Base-by-base conservation (phyloP, 768 basidiomycete species). In the Amyloporia xantha region DNA sequence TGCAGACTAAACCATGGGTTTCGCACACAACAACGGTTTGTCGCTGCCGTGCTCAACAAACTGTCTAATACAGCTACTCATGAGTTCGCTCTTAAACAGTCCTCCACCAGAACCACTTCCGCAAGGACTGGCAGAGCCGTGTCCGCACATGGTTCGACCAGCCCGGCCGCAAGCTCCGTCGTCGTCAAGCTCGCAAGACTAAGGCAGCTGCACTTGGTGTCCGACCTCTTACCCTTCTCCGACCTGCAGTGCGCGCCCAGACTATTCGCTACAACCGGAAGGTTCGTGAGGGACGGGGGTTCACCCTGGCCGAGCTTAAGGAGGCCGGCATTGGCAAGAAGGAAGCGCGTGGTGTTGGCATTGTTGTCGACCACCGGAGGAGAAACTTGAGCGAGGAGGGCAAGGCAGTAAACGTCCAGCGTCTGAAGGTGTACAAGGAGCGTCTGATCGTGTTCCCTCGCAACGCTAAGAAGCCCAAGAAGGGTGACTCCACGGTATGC, bases 141-240 rank as follows among this genome's bases (percentile, higher is more conserved):
- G 92, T 95, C 61, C 86, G 86, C 71, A 95, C 91, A 66, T 93
- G 94, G 94, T 98, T 98, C 69, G 89, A 98, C 77, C 96, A 99
- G 74, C 92, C 96, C 49, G 95, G 94, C 42, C 88, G 90, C 67
- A 98, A 98, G 75, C 87, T 93, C 69, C 88, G 91, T 68, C 81
- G 96, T 67, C 88, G 96, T 68, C 83, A 76, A 41, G 91, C 93
- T 38, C 90, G 96, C 72, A 86, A 91, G 71, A 74, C 75, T 60
- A 98, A 96, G 76, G 91, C 92, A 49, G 80, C 91, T 40, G 68
- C 81, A 53, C 86, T 96, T 49, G 96, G 96, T 59, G 90, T 92
- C 56, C 90, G 91, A 64, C 96, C 91, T 39, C 81, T 91, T 55
- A 75, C 81, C 54, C 86, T 86, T 68, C 90, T 98, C 62, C 92